These are phyloP conservation scores for Sarcodon aspratus DNA, from an alignment of 768 basidiomycete species.

Conservation along the genomic window DNA sequence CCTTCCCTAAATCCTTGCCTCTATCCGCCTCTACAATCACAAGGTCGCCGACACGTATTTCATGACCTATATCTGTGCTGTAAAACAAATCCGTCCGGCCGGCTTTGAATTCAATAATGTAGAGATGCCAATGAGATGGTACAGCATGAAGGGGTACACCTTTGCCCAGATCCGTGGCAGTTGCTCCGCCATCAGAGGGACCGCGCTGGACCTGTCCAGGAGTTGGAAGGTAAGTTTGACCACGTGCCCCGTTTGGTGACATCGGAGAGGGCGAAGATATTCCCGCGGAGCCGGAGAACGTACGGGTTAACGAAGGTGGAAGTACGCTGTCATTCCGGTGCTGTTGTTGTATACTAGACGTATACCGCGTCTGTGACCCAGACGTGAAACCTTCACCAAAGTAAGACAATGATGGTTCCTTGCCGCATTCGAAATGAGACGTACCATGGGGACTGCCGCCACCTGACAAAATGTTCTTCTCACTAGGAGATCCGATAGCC, in stretches of 20 bases:
- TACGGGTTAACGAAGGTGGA: no score
- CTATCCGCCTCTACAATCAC: constrained; percentile 97
- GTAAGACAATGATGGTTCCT: no score
- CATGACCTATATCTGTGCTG: constrained; percentile 52
- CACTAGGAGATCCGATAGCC: constrained; percentile 48
- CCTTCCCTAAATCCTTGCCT: constrained; percentile 86
- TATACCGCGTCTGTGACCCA: constrained; percentile 6
- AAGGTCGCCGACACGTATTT: constrained; percentile 75
- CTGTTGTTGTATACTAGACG: constrained; percentile 14
- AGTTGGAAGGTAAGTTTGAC: constrained; percentile 9
- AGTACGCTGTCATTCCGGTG: background rate
- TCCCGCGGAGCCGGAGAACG: background rate
- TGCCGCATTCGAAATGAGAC: constrained; percentile 12
- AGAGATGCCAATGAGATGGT: constrained; percentile 79
- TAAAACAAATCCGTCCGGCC: constrained; percentile 94
- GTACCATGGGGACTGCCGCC: constrained; percentile 32
- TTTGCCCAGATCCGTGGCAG: constrained; percentile 59
- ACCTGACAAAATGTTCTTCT: constrained; percentile 36
- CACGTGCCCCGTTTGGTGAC: constrained; percentile 31
- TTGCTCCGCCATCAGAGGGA: constrained; percentile 6
- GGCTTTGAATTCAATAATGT: constrained; percentile 96
- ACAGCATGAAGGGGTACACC: constrained; percentile 83
- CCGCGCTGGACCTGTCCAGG: background rate
- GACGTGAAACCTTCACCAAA: background rate
- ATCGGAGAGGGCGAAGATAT: constrained; percentile 33